Evolutionary conservation across 257 asterid genomes (phyloP), one percentile per base, ranked within the genome.

Genomic region (Coffea canephora): DNA sequence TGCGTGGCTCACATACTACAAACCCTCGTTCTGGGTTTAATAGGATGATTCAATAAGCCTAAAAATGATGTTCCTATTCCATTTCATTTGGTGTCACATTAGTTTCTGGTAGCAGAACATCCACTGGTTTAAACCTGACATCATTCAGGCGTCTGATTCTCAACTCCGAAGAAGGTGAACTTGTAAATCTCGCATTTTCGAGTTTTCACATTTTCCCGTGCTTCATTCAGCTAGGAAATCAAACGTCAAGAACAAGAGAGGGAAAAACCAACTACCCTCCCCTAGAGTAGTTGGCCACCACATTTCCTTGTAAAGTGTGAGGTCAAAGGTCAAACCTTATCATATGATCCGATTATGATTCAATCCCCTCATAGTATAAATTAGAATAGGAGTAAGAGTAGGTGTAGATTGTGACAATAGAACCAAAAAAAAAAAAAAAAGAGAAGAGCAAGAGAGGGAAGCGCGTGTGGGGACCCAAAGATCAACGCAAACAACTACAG

Each of bases 21-120:
- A 39, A 4, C 3, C 4, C 43, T 39, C 61, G 72, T 46, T 66
- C 78, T 41, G 39, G 80, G 71, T 43, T 43, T 43, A 68, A 67
- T 67, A 69, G 82, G 71, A 74, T 82, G 82, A 82, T 25, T 65
- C 43, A 52, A 48, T 54, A 7, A 62, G 34, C 31, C 21, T 6
- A 59, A 59, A 48, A 14, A 25, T 43, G 57, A 8, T 10, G 34
- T 61, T 69, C 43, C 36, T 69, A 75, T 49, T 23, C 77, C 36
- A 49, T 13, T 62, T 34, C 27, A 11, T 2, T 39, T 2, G 34
- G 54, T 45, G 3, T 13, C 69, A 15, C 70, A 15, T 14, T 25
- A 73, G 46, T 54, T 74, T 74, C 67, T 43, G 6, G 7, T 16
- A 16, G 21, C 13, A 48, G 62, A 39, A 14, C 18, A 23, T 25